phyloP scores from a whole-genome alignment of 164 flowering plant species.

The Santalum album region DNA sequence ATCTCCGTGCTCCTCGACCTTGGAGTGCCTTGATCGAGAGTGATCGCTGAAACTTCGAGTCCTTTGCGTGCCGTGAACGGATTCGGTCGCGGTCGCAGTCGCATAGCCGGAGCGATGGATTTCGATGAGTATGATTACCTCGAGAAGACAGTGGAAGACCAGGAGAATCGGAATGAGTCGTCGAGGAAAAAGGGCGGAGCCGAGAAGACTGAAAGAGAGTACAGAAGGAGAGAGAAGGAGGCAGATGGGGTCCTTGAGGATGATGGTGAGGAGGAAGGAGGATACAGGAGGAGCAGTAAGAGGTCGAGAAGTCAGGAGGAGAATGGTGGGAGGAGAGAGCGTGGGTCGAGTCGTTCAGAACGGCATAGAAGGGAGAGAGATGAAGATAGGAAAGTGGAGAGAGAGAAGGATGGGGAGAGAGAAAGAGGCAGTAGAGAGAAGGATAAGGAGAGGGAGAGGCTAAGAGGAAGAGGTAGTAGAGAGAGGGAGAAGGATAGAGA shows the following conservation, averaged over 20 bases:
- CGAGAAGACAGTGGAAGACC: conserved; percentile 77
- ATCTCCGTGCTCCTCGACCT: too few species aligned
- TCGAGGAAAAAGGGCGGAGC: conserved; percentile 20
- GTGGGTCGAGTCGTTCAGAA: conserved; percentile 19
- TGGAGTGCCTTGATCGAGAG: too few species aligned
- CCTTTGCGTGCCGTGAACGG: too few species aligned
- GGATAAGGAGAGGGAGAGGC: conserved; percentile 19
- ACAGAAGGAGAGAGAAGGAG: conserved; percentile 34
- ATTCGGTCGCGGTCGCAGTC: too few species aligned
- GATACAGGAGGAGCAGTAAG: conserved; percentile 31
- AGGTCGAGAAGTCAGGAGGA: conserved; percentile 36
- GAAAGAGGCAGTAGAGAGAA: conserved; percentile 14
- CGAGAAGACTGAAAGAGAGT: conserved; percentile 37
- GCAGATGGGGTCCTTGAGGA: conserved; percentile 20
- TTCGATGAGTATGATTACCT: conserved; percentile 97
- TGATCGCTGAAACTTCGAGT: too few species aligned
- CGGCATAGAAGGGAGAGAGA: conserved; percentile 16
- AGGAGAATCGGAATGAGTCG: conserved; percentile 19
- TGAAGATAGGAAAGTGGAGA: conserved; percentile 29
- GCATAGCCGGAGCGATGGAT: conserved; percentile 42
- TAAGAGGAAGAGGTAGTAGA: conserved; percentile 15
- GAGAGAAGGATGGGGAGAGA: conserved; percentile 26
- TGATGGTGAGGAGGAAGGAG: conserved; percentile 12
- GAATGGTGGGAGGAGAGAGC: conserved; percentile 23
- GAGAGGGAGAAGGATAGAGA: conserved; percentile 16